A percentile compares a stretch with the other conserved stretches of the same genome.
These are phyloP conservation scores for Akanthomyces muscarius DNA, from an alignment of 2,329 filamentous ascomycete genomes.

Conservation along the genomic window DNA sequence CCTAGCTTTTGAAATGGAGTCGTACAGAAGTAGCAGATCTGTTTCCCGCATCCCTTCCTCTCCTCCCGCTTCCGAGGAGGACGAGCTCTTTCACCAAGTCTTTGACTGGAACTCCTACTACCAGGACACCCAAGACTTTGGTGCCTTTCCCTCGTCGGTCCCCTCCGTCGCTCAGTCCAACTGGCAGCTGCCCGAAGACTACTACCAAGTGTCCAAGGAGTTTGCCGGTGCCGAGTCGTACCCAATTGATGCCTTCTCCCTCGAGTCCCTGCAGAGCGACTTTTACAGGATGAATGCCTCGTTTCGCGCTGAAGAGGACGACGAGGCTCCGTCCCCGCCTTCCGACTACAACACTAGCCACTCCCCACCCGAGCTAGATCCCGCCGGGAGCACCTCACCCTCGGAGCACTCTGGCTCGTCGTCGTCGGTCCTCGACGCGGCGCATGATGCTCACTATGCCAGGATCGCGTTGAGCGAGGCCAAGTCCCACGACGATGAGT, in stretches of 20 bases:
- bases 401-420: conserved; percentile 36
- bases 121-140: conserved; percentile 16
- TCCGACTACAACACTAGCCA: conserved; percentile 37
- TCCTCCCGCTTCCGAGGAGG: conserved; percentile 27
- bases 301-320: conserved; percentile 30
- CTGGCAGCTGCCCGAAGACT: conserved; percentile 27
- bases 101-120: conserved; percentile 37
- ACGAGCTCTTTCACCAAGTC: conserved; percentile 34
- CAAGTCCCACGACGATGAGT: conserved; percentile 37
- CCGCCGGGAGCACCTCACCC: conserved; percentile 37
- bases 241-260: conserved; percentile 31
- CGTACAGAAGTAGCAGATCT: conserved; percentile 11
- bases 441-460: conserved; percentile 29
- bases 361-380: conserved; percentile 34
- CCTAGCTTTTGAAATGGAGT: conserved; percentile 21
- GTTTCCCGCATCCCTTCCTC: conserved; percentile 28
- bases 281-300: conserved; percentile 34
- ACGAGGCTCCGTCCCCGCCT: conserved; percentile 25
- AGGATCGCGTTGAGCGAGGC: conserved; percentile 32
- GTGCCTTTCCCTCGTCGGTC: background rate
- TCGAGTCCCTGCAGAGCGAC: conserved; percentile 29
- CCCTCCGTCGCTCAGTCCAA: conserved; percentile 21
- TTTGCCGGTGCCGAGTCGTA: conserved; percentile 35
- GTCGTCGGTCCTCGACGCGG: conserved; percentile 28
- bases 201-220: conserved; percentile 27